Conservation (phyloP, 257 asterid species). For the Plantago major region DNA sequence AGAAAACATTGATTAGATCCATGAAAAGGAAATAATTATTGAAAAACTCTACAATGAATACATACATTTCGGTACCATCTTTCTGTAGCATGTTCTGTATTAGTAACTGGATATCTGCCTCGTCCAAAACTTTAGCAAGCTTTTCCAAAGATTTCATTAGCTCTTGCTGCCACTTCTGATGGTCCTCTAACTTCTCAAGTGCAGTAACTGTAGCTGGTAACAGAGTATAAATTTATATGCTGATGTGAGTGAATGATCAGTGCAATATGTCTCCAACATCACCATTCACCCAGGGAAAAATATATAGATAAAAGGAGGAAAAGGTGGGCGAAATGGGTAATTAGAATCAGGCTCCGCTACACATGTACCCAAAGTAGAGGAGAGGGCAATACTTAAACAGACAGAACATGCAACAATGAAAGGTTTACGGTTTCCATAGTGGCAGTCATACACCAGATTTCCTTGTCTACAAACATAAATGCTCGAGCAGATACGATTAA, state of each 20-base stretch:
- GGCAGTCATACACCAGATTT: not conserved
- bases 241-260: slow-evolving; percentile 1
- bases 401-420: not conserved
- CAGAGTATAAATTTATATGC: slow-evolving; percentile 12
- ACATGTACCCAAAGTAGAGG: not conserved
- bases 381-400: not conserved
- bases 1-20: slow-evolving; percentile 22
- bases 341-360: not conserved
- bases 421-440: not conserved
- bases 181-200: slow-evolving; percentile 43
- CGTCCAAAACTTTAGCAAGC: slow-evolving; percentile 57
- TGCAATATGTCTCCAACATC: not conserved
- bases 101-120: slow-evolving; percentile 64
- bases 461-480: not conserved
- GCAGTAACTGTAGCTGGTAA: slow-evolving; percentile 68
- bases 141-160: slow-evolving; percentile 65
- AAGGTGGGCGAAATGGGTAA: not conserved
- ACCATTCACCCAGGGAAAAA: slow-evolving; percentile 10
- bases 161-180: slow-evolving; percentile 43
- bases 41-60: slow-evolving; percentile 18
- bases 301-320: not conserved
- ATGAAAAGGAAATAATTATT: slow-evolving; percentile 16
- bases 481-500: not conserved
- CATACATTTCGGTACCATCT: slow-evolving; percentile 62
- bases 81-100: slow-evolving; percentile 44